phyloP scores from a whole-genome alignment of 768 basidiomycete genomes.

The Saitozyma sp. region DNA sequence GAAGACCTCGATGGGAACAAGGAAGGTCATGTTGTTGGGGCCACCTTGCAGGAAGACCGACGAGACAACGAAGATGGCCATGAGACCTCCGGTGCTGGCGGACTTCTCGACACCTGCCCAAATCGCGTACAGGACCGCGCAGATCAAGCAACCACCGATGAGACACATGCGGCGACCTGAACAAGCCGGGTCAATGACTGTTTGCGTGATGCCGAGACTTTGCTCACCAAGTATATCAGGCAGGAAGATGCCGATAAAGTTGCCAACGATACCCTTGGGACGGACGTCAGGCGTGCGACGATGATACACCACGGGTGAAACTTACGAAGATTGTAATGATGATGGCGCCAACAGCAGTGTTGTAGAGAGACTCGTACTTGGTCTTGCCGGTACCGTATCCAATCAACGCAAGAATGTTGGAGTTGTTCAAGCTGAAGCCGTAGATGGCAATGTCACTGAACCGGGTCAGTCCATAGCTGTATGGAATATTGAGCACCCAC shows the following conservation, averaged over 20 bases:
- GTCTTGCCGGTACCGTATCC: conserved; percentile 63
- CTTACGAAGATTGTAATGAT: conserved; percentile 60
- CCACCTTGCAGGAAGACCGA: conserved; percentile 56
- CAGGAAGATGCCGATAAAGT: conserved; percentile 65
- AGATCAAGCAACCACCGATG: conserved; percentile 55
- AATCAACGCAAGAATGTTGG: conserved; percentile 66
- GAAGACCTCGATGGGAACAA: conserved; percentile 78
- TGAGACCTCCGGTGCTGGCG: conserved; percentile 61
- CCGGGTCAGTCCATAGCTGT: conserved; percentile 50
- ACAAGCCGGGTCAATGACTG: too few species aligned
- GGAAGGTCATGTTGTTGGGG: conserved; percentile 64
- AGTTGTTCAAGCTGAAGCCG: background rate
- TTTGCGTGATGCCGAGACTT: too few species aligned
- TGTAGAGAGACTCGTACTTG: conserved; percentile 67
- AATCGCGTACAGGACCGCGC: conserved; percentile 68
- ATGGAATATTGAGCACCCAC: too few species aligned
- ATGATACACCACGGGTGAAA: background rate
- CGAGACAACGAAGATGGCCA: conserved; percentile 70
- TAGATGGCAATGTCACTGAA: conserved; percentile 64
- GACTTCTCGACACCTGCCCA: conserved; percentile 57
- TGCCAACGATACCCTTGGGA: conserved; percentile 68
- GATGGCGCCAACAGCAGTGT: conserved; percentile 64
- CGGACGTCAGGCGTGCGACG: background rate
- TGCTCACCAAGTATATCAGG: background rate
- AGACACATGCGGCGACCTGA: conserved; percentile 2